phyloP scores from a whole-genome alignment of 768 basidiomycete genomes.

The Exsudoporus frostii region DNA sequence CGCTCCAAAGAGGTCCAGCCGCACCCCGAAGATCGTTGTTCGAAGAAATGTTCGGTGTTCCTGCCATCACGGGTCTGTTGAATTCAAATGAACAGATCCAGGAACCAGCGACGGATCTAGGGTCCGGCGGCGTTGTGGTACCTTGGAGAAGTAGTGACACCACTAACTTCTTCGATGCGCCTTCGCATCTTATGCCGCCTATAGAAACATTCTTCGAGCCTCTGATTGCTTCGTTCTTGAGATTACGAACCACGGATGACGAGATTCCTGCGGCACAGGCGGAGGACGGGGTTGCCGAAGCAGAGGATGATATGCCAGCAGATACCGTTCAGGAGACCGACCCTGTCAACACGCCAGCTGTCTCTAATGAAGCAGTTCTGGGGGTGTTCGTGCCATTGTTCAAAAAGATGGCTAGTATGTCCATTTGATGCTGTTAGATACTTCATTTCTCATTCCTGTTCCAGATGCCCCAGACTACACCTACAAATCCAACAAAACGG shows the following conservation, averaged over 20 bases:
- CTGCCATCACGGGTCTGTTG: constrained; percentile 50
- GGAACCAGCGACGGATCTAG: constrained; percentile 7
- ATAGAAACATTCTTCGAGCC: constrained; percentile 68
- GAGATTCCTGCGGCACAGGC: constrained; percentile 7
- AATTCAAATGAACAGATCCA: constrained; percentile 19
- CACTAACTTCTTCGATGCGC: constrained; percentile 55
- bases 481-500: constrained; percentile 13
- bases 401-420: constrained; percentile 46
- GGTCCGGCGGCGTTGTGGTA: constrained; percentile 18
- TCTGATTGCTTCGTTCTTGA: constrained; percentile 49
- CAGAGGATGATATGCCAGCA: constrained; percentile 45
- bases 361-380: constrained; percentile 56
- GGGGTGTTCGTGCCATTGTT: constrained; percentile 61
- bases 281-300: constrained; percentile 30
- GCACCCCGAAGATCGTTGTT: constrained; percentile 61
- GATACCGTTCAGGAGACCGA: constrained; percentile 26
- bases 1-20: constrained; percentile 30
- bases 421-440: background rate
- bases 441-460: constrained; percentile 2
- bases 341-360: constrained; percentile 24
- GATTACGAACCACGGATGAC: constrained; percentile 25
- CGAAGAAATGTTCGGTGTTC: constrained; percentile 86
- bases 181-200: constrained; percentile 76
- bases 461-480: constrained; percentile 25
- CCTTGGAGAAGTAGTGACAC: constrained; percentile 42